These are phyloP conservation scores for Paxillus rubicundulus DNA, from an alignment of 768 basidiomycete genomes.

Conservation along the genomic window DNA sequence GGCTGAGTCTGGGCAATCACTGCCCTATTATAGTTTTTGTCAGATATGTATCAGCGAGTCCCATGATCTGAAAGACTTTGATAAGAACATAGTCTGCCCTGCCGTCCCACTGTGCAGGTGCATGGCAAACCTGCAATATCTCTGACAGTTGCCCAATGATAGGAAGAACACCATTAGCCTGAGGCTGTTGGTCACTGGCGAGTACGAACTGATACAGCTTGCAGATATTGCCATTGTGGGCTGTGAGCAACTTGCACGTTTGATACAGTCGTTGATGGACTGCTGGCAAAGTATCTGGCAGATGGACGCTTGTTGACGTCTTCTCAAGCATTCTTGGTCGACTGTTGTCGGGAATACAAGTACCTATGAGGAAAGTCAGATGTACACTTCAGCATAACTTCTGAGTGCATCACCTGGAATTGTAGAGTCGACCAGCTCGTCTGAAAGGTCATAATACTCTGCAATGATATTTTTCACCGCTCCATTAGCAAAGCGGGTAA, in stretches of 20 bases:
- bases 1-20: too few relatives aligned
- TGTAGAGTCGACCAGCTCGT: background rate
- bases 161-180: background rate
- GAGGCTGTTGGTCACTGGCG: background rate
- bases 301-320: background rate
- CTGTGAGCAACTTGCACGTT: background rate
- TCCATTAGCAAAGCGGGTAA: background rate
- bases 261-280: background rate
- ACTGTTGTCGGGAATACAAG: background rate
- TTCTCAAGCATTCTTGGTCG: background rate
- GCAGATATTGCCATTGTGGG: constrained; percentile 1
- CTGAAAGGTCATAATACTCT: background rate
- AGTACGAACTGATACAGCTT: background rate
- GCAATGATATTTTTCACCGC: background rate
- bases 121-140: background rate
- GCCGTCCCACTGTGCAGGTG: background rate
- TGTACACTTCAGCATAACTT: background rate
- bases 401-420: background rate
- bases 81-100: background rate
- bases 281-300: background rate
- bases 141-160: background rate
- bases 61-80: background rate
- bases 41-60: background rate
- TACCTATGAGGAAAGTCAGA: background rate
- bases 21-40: too few relatives aligned